Base-by-base conservation (phyloP, 2,329 filamentous ascomycete species). In the Trichoderma gracile region DNA sequence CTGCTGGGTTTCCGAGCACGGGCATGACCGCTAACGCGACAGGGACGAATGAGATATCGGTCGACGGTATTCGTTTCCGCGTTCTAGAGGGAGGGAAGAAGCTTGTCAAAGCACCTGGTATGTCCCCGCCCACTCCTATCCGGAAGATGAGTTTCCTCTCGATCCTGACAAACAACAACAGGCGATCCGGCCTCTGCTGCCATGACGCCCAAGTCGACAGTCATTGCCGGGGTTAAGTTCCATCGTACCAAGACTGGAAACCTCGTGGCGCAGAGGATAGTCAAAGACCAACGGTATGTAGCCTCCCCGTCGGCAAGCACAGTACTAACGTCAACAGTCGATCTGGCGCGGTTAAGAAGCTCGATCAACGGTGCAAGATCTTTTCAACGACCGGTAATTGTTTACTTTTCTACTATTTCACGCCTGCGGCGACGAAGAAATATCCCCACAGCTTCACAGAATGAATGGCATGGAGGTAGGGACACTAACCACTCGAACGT, bases 241-340 rank as follows among this genome's bases (percentile, higher is more conserved):
- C 84, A 92, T 71, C 86, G 93, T 69, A 96, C 91, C 76, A 96
- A 94, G 75, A 90, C 89, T 70, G 93, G 93, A 67, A 97, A 96
- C 70, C 84, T 97, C 27, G 89, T 93, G 72, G 89, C 92, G 63
- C 84, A 90, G 71, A 88, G 90, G 68, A 82, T 92, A 63, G 84
- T 94, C 66, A 88, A 89, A 74, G 87, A 88, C 67, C 89, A 91
- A 76, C 88, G 86, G 91, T 94, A 86, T 78, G 87, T 83, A 57
- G 33, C 65, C 63, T 69, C 65, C 59, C 53, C 65, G 43, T 23
- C 8, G 54, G 57, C 25, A 64, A 63, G 65, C 66, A 71, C 73
- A 54, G 69, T 69, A 71, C 82, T 86, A 73, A 80, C 74, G 67
- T 50, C 15, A 43, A 42, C 72, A 86, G 83, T 68, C 80, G 78